These are phyloP conservation scores for Kodamaea jinghongensis DNA, from an alignment of 805 yeast genomes.

Conservation along the genomic window DNA sequence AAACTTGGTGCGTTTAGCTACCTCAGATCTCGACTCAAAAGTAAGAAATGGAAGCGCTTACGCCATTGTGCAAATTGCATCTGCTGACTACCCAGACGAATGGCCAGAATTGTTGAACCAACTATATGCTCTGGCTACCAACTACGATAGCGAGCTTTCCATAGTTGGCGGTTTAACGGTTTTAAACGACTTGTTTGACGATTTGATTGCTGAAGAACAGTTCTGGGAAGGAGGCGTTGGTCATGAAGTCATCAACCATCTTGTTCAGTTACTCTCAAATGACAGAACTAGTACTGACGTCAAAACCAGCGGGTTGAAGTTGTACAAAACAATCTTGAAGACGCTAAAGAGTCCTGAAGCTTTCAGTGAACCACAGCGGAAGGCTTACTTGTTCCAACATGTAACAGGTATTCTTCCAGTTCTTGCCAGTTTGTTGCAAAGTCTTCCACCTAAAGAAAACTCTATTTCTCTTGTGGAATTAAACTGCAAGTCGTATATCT, in stretches of 20 bases:
- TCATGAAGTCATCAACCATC: constrained; percentile 47
- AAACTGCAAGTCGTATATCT: constrained; percentile 26
- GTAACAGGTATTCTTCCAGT: constrained; percentile 16
- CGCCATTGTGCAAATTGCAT: constrained; percentile 79
- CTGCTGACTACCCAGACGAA: constrained; percentile 91
- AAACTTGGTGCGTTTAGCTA: constrained; percentile 47
- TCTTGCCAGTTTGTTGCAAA: constrained; percentile 15
- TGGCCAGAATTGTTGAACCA: constrained; percentile 73
- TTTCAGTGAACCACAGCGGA: constrained; percentile 35
- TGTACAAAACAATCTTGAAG: constrained; percentile 52
- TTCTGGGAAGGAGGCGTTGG: constrained; percentile 79
- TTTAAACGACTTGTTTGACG: constrained; percentile 78
- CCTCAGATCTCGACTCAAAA: constrained; percentile 48
- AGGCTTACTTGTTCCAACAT: constrained; percentile 27
- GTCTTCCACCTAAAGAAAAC: not conserved
- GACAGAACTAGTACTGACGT: constrained; percentile 32
- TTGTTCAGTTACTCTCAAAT: constrained; percentile 40
- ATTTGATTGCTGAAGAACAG: constrained; percentile 79
- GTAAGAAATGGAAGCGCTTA: constrained; percentile 67
- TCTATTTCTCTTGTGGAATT: constrained; percentile 15
- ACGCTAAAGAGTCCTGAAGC: constrained; percentile 55
- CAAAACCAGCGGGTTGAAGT: constrained; percentile 46
- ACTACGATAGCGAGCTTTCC: constrained; percentile 25
- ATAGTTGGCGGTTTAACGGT: constrained; percentile 57
- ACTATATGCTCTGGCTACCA: constrained; percentile 43